Evolutionary conservation across 106 monocot species (phyloP), one percentile per base, ranked within the genome.

Genomic region (Acorus gramineus): DNA sequence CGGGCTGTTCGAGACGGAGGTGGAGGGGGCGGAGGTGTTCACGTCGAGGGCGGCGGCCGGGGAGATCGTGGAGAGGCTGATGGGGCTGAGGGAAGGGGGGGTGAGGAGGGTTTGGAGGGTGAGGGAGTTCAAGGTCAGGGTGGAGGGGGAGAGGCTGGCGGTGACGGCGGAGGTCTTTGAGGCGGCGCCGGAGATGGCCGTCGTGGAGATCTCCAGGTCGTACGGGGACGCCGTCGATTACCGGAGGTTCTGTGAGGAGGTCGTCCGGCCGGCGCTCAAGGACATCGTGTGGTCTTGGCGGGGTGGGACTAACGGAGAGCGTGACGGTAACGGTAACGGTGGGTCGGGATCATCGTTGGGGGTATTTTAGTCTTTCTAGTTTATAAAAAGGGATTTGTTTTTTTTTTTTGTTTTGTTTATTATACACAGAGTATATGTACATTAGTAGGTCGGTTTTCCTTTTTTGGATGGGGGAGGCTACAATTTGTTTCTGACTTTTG

Each of bases 211-310:
- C 66, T 59, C 53, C 11, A 80, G 81, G 69, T 61, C 61, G 47
- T 67, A 82, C 47, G 93, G 93, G 2, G 85, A 93, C 11, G 62
- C 67, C 0, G 6, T 80, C 2, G 93, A 93, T 59, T 93, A 74
- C 66, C 69, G 52, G 5, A 85, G 77, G 58, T 83, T 93, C 65
- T 93, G 85, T 71, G 74, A 70, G 46, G 79, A 81, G 42, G 90
- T 80, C 5, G 68, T 92, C 0, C 59, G 84, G 52, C 79, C 79
- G 6, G 78, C 71, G 50, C 62, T 92, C 11, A 71, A 77, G 55
- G 91, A 92, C 42, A 78, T 92, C 42, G 84, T 92, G 3, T 92
- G 91, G 91, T 73, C 86, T 2, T 92, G 91, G 91, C 81, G 78
- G 56, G 80, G 80, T 3, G 76, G 77, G 9, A 28, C 28, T 28